phyloP scores from a whole-genome alignment of 352 stramenopile genomes.

The Phytophthora sojae region DNA sequence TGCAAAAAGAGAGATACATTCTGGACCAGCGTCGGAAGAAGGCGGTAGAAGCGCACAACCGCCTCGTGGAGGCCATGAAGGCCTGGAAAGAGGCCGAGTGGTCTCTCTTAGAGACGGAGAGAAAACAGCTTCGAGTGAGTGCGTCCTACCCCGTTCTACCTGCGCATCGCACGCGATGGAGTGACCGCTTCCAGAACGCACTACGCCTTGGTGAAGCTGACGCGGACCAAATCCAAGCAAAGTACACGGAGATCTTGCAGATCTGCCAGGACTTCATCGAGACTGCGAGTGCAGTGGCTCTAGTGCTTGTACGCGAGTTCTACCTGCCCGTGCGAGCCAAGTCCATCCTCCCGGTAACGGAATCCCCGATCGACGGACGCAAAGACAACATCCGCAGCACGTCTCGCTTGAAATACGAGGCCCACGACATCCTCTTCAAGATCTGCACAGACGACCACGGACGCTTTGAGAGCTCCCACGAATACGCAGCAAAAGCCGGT shows the following conservation, averaged over 20 bases:
- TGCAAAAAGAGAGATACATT: slow-evolving; percentile 63
- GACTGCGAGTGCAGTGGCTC: slow-evolving; percentile 66
- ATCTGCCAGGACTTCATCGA: slow-evolving; percentile 92
- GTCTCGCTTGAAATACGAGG: slow-evolving; percentile 79
- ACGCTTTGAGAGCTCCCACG: slow-evolving; percentile 90
- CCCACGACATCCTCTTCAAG: slow-evolving; percentile 91
- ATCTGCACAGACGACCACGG: slow-evolving; percentile 92
- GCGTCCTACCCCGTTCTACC: slow-evolving; percentile 56
- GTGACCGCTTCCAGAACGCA: slow-evolving; percentile 68
- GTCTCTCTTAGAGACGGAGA: slow-evolving; percentile 61
- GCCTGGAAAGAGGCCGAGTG: slow-evolving; percentile 80
- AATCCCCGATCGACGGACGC: slow-evolving; percentile 73
- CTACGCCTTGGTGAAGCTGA: slow-evolving; percentile 49
- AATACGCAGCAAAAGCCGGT: slow-evolving; percentile 86
- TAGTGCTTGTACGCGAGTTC: slow-evolving; percentile 85
- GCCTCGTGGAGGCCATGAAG: slow-evolving; percentile 70
- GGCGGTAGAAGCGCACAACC: slow-evolving; percentile 57
- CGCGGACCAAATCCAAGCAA: slow-evolving; percentile 59
- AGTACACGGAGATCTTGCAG: slow-evolving; percentile 87
- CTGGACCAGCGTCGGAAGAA: slow-evolving; percentile 61
- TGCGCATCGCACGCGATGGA: slow-evolving; percentile 63
- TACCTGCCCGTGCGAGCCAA: slow-evolving; percentile 80
- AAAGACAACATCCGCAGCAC: slow-evolving; percentile 68
- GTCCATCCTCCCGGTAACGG: slow-evolving; percentile 69
- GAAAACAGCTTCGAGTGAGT: slow-evolving; percentile 55